These are phyloP conservation scores for Luffa acutangula DNA, from an alignment of 306 rosid genomes.

Conservation along the genomic window DNA sequence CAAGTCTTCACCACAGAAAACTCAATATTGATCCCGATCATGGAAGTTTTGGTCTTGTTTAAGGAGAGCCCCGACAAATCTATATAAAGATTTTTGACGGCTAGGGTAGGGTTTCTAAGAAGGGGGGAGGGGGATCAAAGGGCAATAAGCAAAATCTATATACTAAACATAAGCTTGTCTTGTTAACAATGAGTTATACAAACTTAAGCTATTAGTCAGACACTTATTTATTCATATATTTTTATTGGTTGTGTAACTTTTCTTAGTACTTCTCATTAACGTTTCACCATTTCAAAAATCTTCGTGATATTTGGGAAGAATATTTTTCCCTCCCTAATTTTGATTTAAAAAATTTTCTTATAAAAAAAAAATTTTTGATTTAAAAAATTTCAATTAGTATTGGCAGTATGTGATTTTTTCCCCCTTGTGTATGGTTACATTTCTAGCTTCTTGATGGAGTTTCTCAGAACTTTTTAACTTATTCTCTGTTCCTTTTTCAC, in stretches of 20 bases:
- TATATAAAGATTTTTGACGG: no score
- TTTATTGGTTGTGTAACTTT: not conserved
- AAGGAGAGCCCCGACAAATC: no score
- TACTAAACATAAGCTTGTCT: not conserved
- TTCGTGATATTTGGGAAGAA: not conserved
- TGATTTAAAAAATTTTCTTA: not conserved
- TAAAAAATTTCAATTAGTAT: not conserved
- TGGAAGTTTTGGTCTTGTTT: no score
- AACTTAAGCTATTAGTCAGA: not conserved
- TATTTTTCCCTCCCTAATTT: not conserved
- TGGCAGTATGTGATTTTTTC: not conserved
- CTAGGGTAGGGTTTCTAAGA: no score
- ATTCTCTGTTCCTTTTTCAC: not conserved
- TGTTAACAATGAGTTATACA: not conserved
- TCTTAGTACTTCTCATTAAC: not conserved
- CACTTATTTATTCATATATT: not conserved
- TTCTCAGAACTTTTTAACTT: conserved; percentile 6
- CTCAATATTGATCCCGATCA: no score
- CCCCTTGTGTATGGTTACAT: not conserved
- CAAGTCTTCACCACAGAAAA: no score
- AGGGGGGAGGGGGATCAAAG: no score
- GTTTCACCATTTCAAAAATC: not conserved
- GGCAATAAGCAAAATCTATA: not conserved
- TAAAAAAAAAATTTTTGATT: no score
- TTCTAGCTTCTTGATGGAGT: not conserved